Conservation (phyloP, 257 asterid genomes). For the Capsicum chinense region DNA sequence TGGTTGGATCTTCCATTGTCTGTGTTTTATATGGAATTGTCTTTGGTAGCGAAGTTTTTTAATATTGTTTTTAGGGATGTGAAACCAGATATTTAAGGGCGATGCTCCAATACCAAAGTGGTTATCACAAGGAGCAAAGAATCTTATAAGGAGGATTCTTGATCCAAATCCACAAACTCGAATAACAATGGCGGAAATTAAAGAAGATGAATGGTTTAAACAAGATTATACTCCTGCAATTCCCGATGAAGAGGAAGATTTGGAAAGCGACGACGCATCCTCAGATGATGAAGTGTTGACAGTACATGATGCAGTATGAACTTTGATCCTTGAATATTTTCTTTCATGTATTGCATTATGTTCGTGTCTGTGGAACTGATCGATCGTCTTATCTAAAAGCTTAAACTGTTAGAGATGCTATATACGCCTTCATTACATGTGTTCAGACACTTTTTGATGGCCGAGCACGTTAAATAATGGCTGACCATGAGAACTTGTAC, state of each 20-base stretch:
- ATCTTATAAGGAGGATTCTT: slow-evolving; percentile 80
- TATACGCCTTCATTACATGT: not conserved
- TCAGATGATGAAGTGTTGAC: slow-evolving; percentile 61
- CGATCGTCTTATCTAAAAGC: not conserved
- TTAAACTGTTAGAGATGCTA: not conserved
- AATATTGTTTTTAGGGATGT: slow-evolving; percentile 24
- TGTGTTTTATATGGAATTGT: not conserved
- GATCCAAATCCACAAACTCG: slow-evolving; percentile 89
- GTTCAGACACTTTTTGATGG: not conserved
- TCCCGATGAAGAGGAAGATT: slow-evolving; percentile 58
- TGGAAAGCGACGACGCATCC: slow-evolving; percentile 49
- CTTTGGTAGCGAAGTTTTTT: not conserved
- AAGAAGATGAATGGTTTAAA: slow-evolving; percentile 84
- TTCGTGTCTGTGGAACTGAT: not conserved
- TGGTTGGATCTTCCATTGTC: not conserved
- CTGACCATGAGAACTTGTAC: not conserved
- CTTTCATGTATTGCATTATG: not conserved
- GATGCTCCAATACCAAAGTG: slow-evolving; percentile 86
- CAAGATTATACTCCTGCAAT: slow-evolving; percentile 66
- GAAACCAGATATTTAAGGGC: slow-evolving; percentile 78
- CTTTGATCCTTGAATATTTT: not conserved
- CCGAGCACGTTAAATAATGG: not conserved
- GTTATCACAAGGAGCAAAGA: slow-evolving; percentile 80
- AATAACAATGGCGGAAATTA: slow-evolving; percentile 70
- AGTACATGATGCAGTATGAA: slow-evolving; percentile 53